phyloP scores from a whole-genome alignment of 768 basidiomycete genomes.

The Dioszegia aurantiaca region DNA sequence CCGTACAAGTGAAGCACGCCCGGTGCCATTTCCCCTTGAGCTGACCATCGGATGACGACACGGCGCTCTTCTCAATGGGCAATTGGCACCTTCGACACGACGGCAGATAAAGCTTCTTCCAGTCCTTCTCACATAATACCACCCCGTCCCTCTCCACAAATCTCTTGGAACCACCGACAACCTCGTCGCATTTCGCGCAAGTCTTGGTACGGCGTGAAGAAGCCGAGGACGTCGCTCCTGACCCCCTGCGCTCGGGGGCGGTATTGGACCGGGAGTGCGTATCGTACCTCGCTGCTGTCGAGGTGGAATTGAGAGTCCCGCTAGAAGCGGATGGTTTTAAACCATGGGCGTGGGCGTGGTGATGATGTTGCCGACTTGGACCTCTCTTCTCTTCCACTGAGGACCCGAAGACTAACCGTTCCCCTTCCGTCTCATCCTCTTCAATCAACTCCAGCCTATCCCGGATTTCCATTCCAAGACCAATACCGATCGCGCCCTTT shows the following conservation, averaged over 20 bases:
- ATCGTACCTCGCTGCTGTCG: conserved; percentile 1
- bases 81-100: conserved; percentile 85
- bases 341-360: background rate
- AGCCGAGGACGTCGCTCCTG: conserved; percentile 9
- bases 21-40: conserved; percentile 93
- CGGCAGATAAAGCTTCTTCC: conserved; percentile 95
- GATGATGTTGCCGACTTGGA: background rate
- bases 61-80: conserved; percentile 85
- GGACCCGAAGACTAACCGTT: conserved; percentile 31
- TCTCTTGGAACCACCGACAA: conserved; percentile 68
- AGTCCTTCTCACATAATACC: conserved; percentile 83
- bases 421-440: conserved; percentile 38
- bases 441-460: conserved; percentile 33
- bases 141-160: conserved; percentile 72
- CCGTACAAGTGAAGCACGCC: conserved; percentile 83
- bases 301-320: conserved; percentile 13
- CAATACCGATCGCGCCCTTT: conserved; percentile 13
- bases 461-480: too few relatives aligned
- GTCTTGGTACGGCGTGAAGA: conserved; percentile 34
- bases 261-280: background rate
- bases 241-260: conserved; percentile 1
- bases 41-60: conserved; percentile 87
- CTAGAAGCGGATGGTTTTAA: conserved; percentile 12
- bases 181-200: conserved; percentile 68
- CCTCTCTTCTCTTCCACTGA: conserved; percentile 9